Conservation (phyloP, 75 land plant species). For the Picea glauca region DNA sequence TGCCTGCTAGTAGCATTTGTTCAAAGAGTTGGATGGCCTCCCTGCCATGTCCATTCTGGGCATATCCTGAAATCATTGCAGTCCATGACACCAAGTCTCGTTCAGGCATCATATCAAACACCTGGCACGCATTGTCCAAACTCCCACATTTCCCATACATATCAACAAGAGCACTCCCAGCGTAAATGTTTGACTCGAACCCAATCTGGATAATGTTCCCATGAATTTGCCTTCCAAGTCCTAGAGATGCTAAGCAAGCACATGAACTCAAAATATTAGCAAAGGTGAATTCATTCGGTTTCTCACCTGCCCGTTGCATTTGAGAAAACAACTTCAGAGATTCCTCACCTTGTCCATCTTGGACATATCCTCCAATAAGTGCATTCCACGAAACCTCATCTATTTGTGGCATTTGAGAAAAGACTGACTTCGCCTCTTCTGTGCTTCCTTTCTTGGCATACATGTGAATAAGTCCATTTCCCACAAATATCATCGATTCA, state of each 20-base stretch:
- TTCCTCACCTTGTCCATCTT: conserved; percentile 27
- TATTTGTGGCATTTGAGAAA: not conserved
- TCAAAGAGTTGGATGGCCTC: conserved; percentile 29
- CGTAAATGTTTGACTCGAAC: conserved; percentile 5
- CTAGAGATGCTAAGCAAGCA: conserved; percentile 21
- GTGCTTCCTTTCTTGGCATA: conserved; percentile 36
- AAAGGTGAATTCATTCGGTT: conserved; percentile 38
- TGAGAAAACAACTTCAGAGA: conserved; percentile 24
- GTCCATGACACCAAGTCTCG: conserved; percentile 34
- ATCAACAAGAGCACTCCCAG: conserved; percentile 27
- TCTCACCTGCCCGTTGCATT: conserved; percentile 27
- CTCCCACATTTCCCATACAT: conserved; percentile 47
- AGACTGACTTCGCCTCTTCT: conserved; percentile 12
- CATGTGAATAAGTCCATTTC: conserved; percentile 45
- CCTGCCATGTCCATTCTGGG: conserved; percentile 39
- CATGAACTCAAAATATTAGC: conserved; percentile 32
- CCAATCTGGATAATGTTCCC: conserved; percentile 22
- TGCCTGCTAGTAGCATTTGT: conserved; percentile 25
- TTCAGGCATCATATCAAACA: conserved; percentile 18
- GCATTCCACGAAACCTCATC: not conserved
- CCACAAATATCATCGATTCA: conserved; percentile 30
- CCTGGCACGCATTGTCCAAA: conserved; percentile 23
- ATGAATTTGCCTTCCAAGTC: conserved; percentile 32
- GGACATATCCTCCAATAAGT: conserved; percentile 24
- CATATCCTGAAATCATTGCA: conserved; percentile 31